Conservation (phyloP, 768 basidiomycete species). For the Collybia mongolica region DNA sequence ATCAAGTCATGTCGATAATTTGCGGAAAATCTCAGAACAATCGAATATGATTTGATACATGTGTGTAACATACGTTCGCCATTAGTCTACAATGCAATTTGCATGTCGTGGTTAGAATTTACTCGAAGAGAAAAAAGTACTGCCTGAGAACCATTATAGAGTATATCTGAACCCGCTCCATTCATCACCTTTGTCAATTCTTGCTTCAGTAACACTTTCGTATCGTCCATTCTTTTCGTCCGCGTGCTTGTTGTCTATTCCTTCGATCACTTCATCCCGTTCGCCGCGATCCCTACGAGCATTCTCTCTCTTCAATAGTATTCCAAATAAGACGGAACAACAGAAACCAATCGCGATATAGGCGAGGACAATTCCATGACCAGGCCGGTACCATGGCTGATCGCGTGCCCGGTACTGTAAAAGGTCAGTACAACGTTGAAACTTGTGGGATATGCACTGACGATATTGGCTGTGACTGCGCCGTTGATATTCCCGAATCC, state of each 20-base stretch:
- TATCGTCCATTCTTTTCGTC: slow-evolving; percentile 54
- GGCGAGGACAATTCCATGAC: slow-evolving; percentile 66
- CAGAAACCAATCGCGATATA: slow-evolving; percentile 69
- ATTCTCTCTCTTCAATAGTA: slow-evolving; percentile 58
- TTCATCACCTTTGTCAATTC: slow-evolving; percentile 60
- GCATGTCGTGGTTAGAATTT: not conserved
- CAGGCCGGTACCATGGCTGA: slow-evolving; percentile 65
- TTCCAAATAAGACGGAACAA: slow-evolving; percentile 45
- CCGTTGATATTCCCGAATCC: slow-evolving; percentile 71
- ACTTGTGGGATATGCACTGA: slow-evolving; percentile 27
- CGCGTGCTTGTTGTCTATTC: slow-evolving; percentile 40
- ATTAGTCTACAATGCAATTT: not conserved
- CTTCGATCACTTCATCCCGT: slow-evolving; percentile 63
- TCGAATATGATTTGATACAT: too few species aligned
- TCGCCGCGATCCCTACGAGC: slow-evolving; percentile 61
- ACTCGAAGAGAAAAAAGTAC: not conserved
- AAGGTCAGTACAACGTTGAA: not conserved
- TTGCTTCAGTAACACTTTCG: slow-evolving; percentile 54
- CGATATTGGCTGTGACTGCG: slow-evolving; percentile 65
- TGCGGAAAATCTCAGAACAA: too few species aligned
- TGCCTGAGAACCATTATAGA: slow-evolving; percentile 26
- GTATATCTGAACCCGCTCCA: slow-evolving; percentile 81
- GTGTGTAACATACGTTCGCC: too few species aligned
- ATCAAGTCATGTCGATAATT: too few species aligned
- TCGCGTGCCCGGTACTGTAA: slow-evolving; percentile 62